Percentiles rank a stretch among this genome's conserved stretches.
These are phyloP conservation scores for Neopestalotiopsis clavispora DNA, from an alignment of 2,329 filamentous ascomycete genomes.

Conservation along the genomic window DNA sequence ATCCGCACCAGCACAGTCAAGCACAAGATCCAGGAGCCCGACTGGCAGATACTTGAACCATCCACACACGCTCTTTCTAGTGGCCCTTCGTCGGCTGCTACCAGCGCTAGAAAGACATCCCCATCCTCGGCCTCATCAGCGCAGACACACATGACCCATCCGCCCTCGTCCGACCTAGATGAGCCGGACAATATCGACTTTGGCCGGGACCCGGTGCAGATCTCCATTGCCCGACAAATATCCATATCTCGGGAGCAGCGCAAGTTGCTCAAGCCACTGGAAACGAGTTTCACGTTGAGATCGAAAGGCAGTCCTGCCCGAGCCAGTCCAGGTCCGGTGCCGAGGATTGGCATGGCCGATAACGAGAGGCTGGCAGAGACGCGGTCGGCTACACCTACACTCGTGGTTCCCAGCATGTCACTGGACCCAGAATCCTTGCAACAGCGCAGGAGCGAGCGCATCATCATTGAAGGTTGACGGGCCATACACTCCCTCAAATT, in stretches of 20 bases:
- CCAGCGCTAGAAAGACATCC: conserved; percentile 36
- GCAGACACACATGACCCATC: conserved; percentile 38
- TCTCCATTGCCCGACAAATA: conserved; percentile 72
- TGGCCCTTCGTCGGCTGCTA: conserved; percentile 29
- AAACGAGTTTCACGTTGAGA: conserved; percentile 35
- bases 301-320: conserved; percentile 23
- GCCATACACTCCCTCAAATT: not conserved
- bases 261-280: conserved; percentile 60
- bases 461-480: conserved; percentile 52
- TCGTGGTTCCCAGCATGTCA: conserved; percentile 44
- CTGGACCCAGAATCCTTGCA: conserved; percentile 39
- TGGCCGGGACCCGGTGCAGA: conserved; percentile 57
- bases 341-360: conserved; percentile 31
- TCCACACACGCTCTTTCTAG: conserved; percentile 40
- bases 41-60: conserved; percentile 53
- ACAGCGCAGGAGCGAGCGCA: conserved; percentile 57
- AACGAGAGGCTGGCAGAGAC: conserved; percentile 44
- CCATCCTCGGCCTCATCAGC: conserved; percentile 39
- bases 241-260: conserved; percentile 67
- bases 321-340: conserved; percentile 29
- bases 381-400: conserved; percentile 49
- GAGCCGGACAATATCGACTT: conserved; percentile 42
- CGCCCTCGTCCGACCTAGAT: conserved; percentile 39
- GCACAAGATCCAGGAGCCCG: conserved; percentile 45
- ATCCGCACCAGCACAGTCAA: conserved; percentile 37